Evolutionary conservation across 805 yeast genomes (phyloP).

Genomic region (Zygosaccharomyces siamensis): DNA sequence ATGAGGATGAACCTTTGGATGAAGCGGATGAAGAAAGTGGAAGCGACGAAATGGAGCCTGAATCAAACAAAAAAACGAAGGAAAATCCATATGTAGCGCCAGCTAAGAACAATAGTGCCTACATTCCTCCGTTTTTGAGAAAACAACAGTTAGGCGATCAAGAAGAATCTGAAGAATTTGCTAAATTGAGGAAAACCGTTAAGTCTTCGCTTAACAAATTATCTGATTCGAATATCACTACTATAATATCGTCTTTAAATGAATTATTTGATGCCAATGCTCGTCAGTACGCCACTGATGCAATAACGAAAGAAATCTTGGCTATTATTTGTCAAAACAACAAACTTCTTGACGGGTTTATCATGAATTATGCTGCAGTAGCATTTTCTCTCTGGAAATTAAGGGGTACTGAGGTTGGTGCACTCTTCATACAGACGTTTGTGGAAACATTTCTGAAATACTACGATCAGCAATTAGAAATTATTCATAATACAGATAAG

Average conservation of each 20-base stretch:
- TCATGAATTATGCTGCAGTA: constrained; percentile 73
- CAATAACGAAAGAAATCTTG: constrained; percentile 55
- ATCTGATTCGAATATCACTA: constrained; percentile 77
- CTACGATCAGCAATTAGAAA: constrained; percentile 26
- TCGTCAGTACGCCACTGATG: constrained; percentile 72
- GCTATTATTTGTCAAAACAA: constrained; percentile 63
- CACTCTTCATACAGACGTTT: constrained; percentile 69
- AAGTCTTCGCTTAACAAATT: constrained; percentile 83
- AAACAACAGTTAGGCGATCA: constrained; percentile 40
- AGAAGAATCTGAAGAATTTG: constrained; percentile 42
- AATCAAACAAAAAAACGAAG: constrained; percentile 33
- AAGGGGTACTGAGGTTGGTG: constrained; percentile 89
- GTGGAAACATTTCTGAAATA: constrained; percentile 62
- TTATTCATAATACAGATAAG: neutral
- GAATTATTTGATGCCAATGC: constrained; percentile 61
- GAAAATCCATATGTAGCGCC: constrained; percentile 81
- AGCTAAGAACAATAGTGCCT: constrained; percentile 39
- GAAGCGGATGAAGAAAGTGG: constrained; percentile 18
- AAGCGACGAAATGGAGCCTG: constrained; percentile 28
- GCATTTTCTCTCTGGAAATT: constrained; percentile 68
- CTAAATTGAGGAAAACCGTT: constrained; percentile 53
- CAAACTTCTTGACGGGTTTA: constrained; percentile 69
- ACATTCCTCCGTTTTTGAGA: constrained; percentile 86
- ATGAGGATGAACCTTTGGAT: constrained; percentile 37
- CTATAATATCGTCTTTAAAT: constrained; percentile 66